Evolutionary conservation across 805 yeast species (phyloP), one percentile per base, ranked within the genome.

Genomic region (Yamadazyma phyllophila): DNA sequence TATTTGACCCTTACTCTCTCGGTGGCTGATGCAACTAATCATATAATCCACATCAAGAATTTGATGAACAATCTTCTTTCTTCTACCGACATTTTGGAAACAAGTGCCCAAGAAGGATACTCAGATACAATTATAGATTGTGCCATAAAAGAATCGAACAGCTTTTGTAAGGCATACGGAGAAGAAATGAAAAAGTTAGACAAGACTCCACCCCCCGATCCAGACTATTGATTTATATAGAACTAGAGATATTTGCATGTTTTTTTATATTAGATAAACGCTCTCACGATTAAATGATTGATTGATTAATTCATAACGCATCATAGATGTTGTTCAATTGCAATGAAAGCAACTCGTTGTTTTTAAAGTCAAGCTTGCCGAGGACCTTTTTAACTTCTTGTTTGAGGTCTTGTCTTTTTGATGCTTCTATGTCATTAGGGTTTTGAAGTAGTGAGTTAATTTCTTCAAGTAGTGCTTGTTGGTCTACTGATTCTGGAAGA

Each of bases 1-100:
- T 55, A 56, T 30, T 43, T 69, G 50, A 61, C 71, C 1, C 57
- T 72, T 17, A 53, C 73, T 2, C 52, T 67, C 9, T 69, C 74
- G 1, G 65, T 65, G 17, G 63, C 67, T 7, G 76, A 72, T 52
- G 51, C 54, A 26, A 68, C 71, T 12, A 68, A 68, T 12, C 63
- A 63, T 39, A 53, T 62, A 10, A 47, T 71, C 12, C 67, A 69
- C 45, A 54, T 71, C 9, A 59, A 55, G 39, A 71, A 72, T 2
- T 44, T 69, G 4, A 53, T 71, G 39, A 52, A 51, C 12, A 56
- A 54, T 8, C 44, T 62, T 20, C 43, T 51, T 7, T 40, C 40
- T n/a, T 53, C 51, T 10, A 39, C 51, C 2, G 7, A 38, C 2
- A 40, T 48, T 3, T 30, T 55, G 2, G 39, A 41, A 26, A 16